Evolutionary conservation across 139 green algal species (phyloP).

Genomic region (Chlorokybus atmophyticus): DNA sequence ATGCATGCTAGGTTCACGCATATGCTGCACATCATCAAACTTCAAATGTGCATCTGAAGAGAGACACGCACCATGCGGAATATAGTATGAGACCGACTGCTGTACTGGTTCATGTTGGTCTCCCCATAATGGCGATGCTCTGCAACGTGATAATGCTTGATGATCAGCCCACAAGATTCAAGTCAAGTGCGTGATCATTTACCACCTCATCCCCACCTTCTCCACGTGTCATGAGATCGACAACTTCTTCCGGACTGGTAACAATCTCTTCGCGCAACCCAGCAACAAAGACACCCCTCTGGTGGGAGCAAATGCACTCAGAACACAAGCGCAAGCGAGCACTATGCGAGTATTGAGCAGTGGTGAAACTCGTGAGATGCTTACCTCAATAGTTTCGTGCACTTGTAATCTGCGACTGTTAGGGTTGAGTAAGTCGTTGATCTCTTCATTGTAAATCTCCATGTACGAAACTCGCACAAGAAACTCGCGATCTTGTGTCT

Average conservation of each 20-base stretch:
- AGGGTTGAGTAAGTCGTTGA: constrained; percentile 29
- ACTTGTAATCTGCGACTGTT: constrained; percentile 24
- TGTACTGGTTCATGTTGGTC: constrained; percentile 91
- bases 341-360: not conserved
- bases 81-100: constrained; percentile 74
- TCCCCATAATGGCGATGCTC: constrained; percentile 62
- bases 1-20: no score
- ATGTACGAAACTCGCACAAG: constrained; percentile 31
- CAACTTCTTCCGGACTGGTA: constrained; percentile 54
- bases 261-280: constrained; percentile 90
- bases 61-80: constrained; percentile 79
- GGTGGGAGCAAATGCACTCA: not conserved
- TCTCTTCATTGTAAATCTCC: constrained; percentile 38
- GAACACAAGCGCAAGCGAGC: not conserved
- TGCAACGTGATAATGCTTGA: constrained; percentile 11
- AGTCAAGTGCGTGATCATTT: no score
- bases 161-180: no score
- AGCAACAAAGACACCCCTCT: constrained; percentile 74
- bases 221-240: constrained; percentile 61
- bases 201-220: constrained; percentile 38
- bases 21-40: no score
- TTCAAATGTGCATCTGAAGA: no score
- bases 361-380: not conserved
- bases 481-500: constrained; percentile 22
- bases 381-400: constrained; percentile 33